These are phyloP conservation scores for Eragrostis nindensis DNA, from an alignment of 176 grass and related monocot genomes.

Conservation along the genomic window DNA sequence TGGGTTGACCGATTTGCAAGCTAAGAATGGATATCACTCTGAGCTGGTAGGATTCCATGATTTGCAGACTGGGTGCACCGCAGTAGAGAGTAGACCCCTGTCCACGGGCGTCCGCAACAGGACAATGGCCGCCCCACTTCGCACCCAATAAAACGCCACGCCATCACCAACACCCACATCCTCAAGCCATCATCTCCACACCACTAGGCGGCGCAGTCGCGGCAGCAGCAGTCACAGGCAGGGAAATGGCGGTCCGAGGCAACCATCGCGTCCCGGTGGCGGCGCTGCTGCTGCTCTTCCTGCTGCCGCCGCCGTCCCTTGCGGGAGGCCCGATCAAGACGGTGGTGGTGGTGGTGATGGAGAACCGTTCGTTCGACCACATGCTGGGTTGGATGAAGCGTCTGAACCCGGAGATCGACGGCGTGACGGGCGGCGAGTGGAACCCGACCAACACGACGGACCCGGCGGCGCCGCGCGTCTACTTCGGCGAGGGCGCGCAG, in stretches of 20 bases:
- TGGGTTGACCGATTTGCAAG: neutral
- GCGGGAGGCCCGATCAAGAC: slow-evolving; percentile 69
- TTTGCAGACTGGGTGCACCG: neutral
- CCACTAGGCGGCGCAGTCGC: neutral
- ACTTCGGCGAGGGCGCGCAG: slow-evolving; percentile 76
- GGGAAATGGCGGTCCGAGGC: slow-evolving; percentile 28
- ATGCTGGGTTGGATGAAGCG: slow-evolving; percentile 99
- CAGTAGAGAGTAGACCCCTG: neutral
- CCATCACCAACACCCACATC: neutral
- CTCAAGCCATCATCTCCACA: neutral
- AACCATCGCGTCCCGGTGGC: neutral
- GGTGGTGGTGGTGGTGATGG: slow-evolving; percentile 93
- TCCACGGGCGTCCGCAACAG: slow-evolving; percentile 11
- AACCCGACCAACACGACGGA: slow-evolving; percentile 63
- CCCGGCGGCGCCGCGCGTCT: slow-evolving; percentile 55
- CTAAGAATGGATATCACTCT: too few relatives aligned
- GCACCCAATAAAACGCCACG: slow-evolving; percentile 21
- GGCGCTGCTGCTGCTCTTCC: slow-evolving; percentile 26
- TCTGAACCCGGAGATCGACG: slow-evolving; percentile 83
- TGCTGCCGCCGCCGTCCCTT: neutral
- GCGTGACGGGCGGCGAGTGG: slow-evolving; percentile 77
- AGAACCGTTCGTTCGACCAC: slow-evolving; percentile 99
- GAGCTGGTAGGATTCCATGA: too few relatives aligned
- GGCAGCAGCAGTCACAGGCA: neutral
- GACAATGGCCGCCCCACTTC: slow-evolving; percentile 32